Evolutionary conservation across 208 protist species (phyloP), one percentile per base, ranked within the genome.

Genomic region (Leishmania guyanensis): DNA sequence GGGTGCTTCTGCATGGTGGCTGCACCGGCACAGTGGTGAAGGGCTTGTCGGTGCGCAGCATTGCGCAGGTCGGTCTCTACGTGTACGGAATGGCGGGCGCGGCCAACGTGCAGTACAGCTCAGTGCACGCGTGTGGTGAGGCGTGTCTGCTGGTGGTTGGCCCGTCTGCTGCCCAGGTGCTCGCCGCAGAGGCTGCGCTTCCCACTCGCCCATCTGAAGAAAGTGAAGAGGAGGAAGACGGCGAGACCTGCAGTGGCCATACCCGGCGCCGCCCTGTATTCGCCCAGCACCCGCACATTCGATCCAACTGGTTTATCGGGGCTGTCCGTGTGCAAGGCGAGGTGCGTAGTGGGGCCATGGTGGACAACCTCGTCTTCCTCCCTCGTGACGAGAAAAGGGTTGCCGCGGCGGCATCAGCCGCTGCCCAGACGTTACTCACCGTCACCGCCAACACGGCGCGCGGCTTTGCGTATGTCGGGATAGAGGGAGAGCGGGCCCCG

Each of bases 301-400:
- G 81, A 6, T 68, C 77, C 0, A 95, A 92, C 82, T 76, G 74
- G 20, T 82, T 97, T 72, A 82, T 88, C 26, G 94, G 94, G 48
- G 66, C 69, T 5, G 92, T 97, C 12, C 91, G 94, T 26, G 82
- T 96, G 64, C 89, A 94, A 74, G 90, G 92, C 26, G 87, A 91
- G 54, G 86, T 95, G 73, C 91, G 86, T 48, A 88, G 82, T 78
- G 90, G 88, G 0, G 86, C 89, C 22, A 87, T 93, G 22, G 87
- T 87, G 33, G 88, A 97, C 84, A 97, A 97, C 87, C 80, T 93
- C 22, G 88, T 97, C 73, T 94, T 91, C 83, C 54, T 85, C 50
- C 77, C 86, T 33, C 80, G 78, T 14, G 80, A 89, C 36, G 83
- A 83, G 83, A 68, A 78, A 66, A 36, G 22, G 9, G 75, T 33